These are phyloP conservation scores for Byssoonygena ceratinophila DNA, from an alignment of 2,329 filamentous ascomycete species.

Conservation along the genomic window DNA sequence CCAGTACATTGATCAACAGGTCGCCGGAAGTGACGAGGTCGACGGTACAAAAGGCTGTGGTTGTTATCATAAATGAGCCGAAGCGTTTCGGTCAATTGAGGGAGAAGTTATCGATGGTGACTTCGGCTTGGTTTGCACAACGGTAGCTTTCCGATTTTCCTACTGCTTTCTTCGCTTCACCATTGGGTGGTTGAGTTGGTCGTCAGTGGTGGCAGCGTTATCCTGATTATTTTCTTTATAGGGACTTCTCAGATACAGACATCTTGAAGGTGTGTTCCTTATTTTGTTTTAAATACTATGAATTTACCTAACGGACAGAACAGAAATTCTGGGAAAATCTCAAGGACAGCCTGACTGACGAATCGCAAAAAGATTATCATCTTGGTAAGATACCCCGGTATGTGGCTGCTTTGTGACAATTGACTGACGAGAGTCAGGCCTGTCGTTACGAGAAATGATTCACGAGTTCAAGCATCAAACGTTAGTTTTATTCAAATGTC, in stretches of 20 bases:
- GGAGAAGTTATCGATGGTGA: slow-evolving; percentile 81
- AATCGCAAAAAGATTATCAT: slow-evolving; percentile 72
- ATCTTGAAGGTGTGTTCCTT: slow-evolving; percentile 54
- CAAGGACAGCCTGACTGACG: slow-evolving; percentile 46
- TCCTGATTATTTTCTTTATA: slow-evolving; percentile 21
- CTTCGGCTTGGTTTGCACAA: slow-evolving; percentile 92
- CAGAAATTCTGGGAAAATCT: slow-evolving; percentile 84
- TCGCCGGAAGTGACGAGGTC: slow-evolving; percentile 88
- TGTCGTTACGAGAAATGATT: slow-evolving; percentile 78
- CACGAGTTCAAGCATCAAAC: slow-evolving; percentile 94
- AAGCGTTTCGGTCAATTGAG: slow-evolving; percentile 83
- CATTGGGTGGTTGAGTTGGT: too few relatives aligned
- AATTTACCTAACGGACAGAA: slow-evolving; percentile 22
- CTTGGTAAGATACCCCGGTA: slow-evolving; percentile 54
- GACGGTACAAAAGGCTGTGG: slow-evolving; percentile 95
- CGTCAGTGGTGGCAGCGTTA: neutral
- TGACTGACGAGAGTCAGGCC: slow-evolving; percentile 32
- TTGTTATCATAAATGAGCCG: slow-evolving; percentile 85
- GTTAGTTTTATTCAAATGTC: slow-evolving; percentile 84
- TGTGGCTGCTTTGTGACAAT: neutral
- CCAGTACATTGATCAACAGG: slow-evolving; percentile 62
- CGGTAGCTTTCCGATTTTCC: slow-evolving; percentile 35
- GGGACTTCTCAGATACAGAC: slow-evolving; percentile 81
- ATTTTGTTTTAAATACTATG: neutral
- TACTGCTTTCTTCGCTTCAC: neutral